Conservation (phyloP, 1,284 basidiomycete species). For the Apiotrichum gracile region DNA sequence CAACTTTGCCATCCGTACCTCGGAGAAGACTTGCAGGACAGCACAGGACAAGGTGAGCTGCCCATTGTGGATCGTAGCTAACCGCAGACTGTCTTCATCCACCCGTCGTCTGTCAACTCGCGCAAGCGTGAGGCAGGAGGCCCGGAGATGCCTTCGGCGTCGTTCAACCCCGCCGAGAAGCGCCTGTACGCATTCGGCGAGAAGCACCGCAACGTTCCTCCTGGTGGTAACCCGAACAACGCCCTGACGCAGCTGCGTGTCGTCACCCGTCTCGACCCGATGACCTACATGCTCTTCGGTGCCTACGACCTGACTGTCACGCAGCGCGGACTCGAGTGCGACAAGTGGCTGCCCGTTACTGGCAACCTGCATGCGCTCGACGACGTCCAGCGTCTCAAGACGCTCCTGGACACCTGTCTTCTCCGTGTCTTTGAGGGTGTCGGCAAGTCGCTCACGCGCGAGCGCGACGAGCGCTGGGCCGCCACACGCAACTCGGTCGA, state of each 20-base stretch:
- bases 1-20: constrained; percentile 84
- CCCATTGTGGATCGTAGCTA: background rate
- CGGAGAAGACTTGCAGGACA: constrained; percentile 69
- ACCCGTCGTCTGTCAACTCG: constrained; percentile 81
- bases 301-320: constrained; percentile 69
- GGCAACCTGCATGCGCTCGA: constrained; percentile 74
- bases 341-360: constrained; percentile 82
- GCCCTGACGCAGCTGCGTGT: constrained; percentile 55
- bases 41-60: constrained; percentile 72
- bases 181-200: constrained; percentile 81
- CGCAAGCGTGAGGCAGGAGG: constrained; percentile 57
- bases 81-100: constrained; percentile 53
- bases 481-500: constrained; percentile 17
- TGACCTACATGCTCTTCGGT: constrained; percentile 90
- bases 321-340: constrained; percentile 70
- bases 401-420: constrained; percentile 76
- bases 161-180: constrained; percentile 55
- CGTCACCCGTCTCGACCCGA: constrained; percentile 80
- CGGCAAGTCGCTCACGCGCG: constrained; percentile 40
- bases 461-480: constrained; percentile 27
- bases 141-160: constrained; percentile 48
- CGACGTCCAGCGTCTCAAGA: constrained; percentile 77
- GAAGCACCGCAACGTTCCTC: constrained; percentile 64
- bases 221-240: constrained; percentile 30
- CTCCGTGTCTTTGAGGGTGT: constrained; percentile 88